These are phyloP conservation scores for Solanum bulbocastanum DNA, from an alignment of 257 asterid species.

Conservation along the genomic window DNA sequence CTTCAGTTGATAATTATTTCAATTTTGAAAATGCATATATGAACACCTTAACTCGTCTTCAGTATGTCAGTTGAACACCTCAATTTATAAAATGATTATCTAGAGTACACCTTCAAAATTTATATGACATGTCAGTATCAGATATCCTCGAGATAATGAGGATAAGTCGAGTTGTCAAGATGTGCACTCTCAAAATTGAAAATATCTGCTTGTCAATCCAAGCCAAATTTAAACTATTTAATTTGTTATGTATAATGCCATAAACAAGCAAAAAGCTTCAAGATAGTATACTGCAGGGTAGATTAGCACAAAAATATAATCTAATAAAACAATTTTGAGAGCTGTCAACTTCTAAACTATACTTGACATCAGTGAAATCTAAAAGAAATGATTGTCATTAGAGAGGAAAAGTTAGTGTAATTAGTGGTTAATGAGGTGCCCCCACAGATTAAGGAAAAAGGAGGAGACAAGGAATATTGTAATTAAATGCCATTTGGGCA, in stretches of 20 bases:
- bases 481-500: constrained; percentile 15
- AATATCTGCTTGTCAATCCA: neutral
- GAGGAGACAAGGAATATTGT: constrained; percentile 16
- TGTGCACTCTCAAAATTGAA: neutral
- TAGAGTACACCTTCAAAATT: neutral
- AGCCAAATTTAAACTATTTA: neutral
- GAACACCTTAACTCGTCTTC: neutral
- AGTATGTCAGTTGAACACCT: neutral
- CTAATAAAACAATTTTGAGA: constrained; percentile 14
- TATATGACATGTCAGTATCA: neutral
- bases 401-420: neutral
- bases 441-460: constrained; percentile 12
- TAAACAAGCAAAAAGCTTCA: neutral
- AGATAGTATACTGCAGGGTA: neutral
- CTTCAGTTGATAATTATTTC: neutral
- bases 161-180: neutral
- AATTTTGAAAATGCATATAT: neutral
- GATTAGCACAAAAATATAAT: neutral
- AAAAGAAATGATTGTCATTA: constrained; percentile 10
- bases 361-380: constrained; percentile 40
- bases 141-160: neutral
- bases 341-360: constrained; percentile 28
- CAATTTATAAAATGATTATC: neutral
- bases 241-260: neutral
- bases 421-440: constrained; percentile 37